Evolutionary conservation across 176 grass and related monocot genomes (phyloP), one percentile per base, ranked within the genome.

Genomic region (Oryza longistaminata): DNA sequence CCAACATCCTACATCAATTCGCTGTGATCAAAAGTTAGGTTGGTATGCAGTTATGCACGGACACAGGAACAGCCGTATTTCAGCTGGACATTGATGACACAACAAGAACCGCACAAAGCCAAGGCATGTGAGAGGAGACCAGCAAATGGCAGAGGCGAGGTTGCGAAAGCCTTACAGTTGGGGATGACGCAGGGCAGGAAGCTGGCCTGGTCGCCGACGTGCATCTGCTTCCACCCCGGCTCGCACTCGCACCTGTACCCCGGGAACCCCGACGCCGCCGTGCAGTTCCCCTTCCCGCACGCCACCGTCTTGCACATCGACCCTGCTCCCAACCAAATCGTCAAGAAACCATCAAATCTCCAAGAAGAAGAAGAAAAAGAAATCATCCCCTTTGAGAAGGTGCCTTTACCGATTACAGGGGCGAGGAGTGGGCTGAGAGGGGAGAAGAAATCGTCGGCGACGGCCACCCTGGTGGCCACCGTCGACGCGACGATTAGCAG

Each of bases 181-280:
- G 96, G 96, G 75, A 99, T 60, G 91, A 99, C 65, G 81, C 96
- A 99, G 4, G 96, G 93, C 29, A 96, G 83, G 85, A 96, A 99
- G 35, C 83, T 64, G 74, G 96, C 75, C 52, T 26, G 69, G 81
- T 94, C 93, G 76, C 78, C 85, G 55, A 91, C 71, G 64, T 92
- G 90, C 53, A 99, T 70, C 90, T 99, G 93, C 80, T 67, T 74
- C 96, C 96, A 99, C 0, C 96, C 96, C 0, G 83, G 81, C 4
- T 90, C 80, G 81, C 96, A 99, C 39, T 94, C 81, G 79, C 96
- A 99, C 48, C 76, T 61, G 48, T 91, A 99, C 2, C 96, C 96
- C 66, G 71, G 61, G 3, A 82, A 16, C 58, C 88, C 82, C 6
- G 78, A 29, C 11, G 84, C 76, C 65, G 67, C 46, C 70, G 88